Base-by-base conservation (phyloP, 2,329 filamentous ascomycete species). In the Diaporthe ilicicola region DNA sequence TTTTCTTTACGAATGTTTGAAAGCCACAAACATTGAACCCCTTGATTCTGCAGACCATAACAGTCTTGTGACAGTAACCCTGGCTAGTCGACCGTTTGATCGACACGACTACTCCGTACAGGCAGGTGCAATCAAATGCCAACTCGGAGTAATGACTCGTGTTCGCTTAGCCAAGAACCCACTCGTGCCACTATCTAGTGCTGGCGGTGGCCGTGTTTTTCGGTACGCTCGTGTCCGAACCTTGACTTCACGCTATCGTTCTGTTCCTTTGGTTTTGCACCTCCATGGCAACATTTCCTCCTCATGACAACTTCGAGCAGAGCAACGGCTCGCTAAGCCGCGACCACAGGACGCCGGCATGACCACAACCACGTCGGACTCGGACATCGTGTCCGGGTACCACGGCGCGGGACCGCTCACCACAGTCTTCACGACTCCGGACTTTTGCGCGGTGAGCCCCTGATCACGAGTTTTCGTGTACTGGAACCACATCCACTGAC, bases 341-440 rank as follows among this genome's bases (percentile, higher is more conserved):
- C 59, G 59, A 32, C 42, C 22, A 48, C 29, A 37, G 12, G 3
- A 64, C 44, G n/a, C 42, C 59, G 44, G 29, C 59, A 64, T 64
- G 59, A 64, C 44, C 29, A 64, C 59, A 19, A 50, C n/a, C 13
- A 61, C 55, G 22, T 44, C 59, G 29, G 34, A 15, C 10, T 19
- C 22, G 29, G 24, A 27, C 42, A 37, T 17, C 15, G n/a, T 64
- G 59, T 7, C 53, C 12, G 59, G 59, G 12, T 64, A 7, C 13
- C 59, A 64, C 29, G 67, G 67, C 34, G 67, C 67, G 12, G 67
- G 67, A 29, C 67, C 67, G 24, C 54, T 69, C 32, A 69, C 67
- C 29, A 69, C 67, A 0, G 67, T 69, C 42, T 69, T 69, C 10
- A 69, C 67, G 4, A 69, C 67, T 39, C 67, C 67, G 10, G 67